Evolutionary conservation across 345 rosid species (phyloP), one percentile per base, ranked within the genome.

Genomic region (Gossypium raimondii): DNA sequence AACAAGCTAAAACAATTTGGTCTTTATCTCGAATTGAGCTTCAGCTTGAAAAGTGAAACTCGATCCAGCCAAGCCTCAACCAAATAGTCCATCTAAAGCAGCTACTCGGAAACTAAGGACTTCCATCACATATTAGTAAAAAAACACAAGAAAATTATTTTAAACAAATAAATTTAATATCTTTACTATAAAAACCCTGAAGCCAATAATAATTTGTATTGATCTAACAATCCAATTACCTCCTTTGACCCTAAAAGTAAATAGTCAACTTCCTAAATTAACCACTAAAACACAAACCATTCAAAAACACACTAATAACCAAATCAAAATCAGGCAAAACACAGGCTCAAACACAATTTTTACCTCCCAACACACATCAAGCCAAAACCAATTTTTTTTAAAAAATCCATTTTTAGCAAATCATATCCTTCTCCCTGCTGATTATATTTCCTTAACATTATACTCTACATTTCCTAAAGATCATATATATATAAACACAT

Each of bases 381-480:
- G 53, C 52, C 47, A 18, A 44, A 34, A 24, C 65, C 43, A 50
- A 89, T 87, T 91, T 57, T 57, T 84, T 84, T 0, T 1, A 5
- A 34, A 34, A 34, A 34, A 34, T 34, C 7, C 41, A 89, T 85
- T 88, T 79, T 87, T 87, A 69, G 90, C 87, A 79, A 79, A 88
- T 88, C 11, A 90, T 92, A 65, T 86, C 90, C 1, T 89, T 77
- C 70, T 86, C 96, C 5, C 96, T 67, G 56, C 74, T 81, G 13
- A 94, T 90, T 25, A 87, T 81, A 60, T 74, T 73, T 25, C 86
- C 87, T 9, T 90, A 94, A 18, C 85, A 85, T 29, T 73, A 84
- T 9, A 20, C 13, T 57, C 6, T 48, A 48, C 11, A 25, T 47
- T 67, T 68, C 56, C 57, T 48, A 18, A 13, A 7, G 55, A 45